A percentile compares a stretch with the other conserved stretches of the same genome.
These are phyloP conservation scores for Ophiostoma populinum DNA, from an alignment of 2,329 filamentous ascomycete genomes.

Conservation along the genomic window DNA sequence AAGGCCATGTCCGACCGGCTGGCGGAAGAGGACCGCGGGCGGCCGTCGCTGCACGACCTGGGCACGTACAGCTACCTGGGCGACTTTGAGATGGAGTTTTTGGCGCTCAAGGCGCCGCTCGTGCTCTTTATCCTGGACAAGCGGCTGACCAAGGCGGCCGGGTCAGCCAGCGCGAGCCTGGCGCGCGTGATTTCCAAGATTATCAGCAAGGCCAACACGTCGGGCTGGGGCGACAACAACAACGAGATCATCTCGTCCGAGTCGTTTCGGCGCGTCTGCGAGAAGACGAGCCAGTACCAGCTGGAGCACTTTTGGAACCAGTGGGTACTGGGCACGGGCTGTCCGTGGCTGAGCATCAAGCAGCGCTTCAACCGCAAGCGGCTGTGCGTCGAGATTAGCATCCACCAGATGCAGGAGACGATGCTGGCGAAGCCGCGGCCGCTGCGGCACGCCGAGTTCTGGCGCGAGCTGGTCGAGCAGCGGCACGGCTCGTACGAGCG, in stretches of 20 bases:
- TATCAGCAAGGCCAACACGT: constrained; percentile 59
- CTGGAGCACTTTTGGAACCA: constrained; percentile 86
- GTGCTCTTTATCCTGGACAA: constrained; percentile 91
- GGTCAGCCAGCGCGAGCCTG: constrained; percentile 52
- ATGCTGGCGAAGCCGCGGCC: constrained; percentile 33
- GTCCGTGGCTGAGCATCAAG: constrained; percentile 69
- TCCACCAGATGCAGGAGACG: constrained; percentile 55
- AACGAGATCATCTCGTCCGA: constrained; percentile 60
- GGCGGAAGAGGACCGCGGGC: constrained; percentile 61
- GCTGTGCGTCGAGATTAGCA: constrained; percentile 79
- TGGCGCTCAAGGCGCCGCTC: constrained; percentile 75
- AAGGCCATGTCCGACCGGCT: constrained; percentile 71
- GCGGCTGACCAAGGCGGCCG: constrained; percentile 73
- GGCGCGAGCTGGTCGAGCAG: constrained; percentile 71
- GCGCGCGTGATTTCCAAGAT: constrained; percentile 73
- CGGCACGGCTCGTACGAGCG: constrained; percentile 50
- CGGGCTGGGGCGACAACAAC: constrained; percentile 25
- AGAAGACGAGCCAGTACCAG: constrained; percentile 64
- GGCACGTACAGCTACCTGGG: constrained; percentile 66
- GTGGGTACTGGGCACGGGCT: constrained; percentile 80
- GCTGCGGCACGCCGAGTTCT: constrained; percentile 58
- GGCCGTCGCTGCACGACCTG: constrained; percentile 68
- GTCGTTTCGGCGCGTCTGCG: constrained; percentile 66
- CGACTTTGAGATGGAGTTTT: constrained; percentile 73
- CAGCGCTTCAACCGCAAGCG: constrained; percentile 97